A percentile compares a stretch with the other conserved stretches of the same genome.
Evolutionary conservation across 2,329 filamentous ascomycete genomes (phyloP).

Genomic region (Phaeosphaeriaceae sp.): DNA sequence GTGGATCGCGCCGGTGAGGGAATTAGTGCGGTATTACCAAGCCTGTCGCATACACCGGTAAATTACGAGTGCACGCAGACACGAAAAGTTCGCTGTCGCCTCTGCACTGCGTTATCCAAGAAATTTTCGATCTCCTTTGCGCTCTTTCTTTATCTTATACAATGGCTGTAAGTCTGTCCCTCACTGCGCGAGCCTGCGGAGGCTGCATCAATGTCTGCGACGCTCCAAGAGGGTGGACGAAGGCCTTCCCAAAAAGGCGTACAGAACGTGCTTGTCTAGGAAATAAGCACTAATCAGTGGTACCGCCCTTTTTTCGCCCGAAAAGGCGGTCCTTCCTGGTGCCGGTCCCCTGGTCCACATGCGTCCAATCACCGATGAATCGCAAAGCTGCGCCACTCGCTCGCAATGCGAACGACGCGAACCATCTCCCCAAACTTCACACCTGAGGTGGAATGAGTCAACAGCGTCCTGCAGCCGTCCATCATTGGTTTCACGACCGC

Average conservation of each 20-base stretch:
- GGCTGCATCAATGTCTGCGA: background rate
- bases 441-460: background rate
- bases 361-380: background rate
- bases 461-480: background rate
- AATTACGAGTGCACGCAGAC: conserved; percentile 5
- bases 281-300: conserved; percentile 16
- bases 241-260: background rate
- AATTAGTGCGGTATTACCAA: conserved; percentile 14
- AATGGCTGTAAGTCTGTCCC: too few relatives aligned
- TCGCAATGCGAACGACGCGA: background rate
- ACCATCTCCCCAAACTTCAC: background rate
- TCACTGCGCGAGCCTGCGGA: too few relatives aligned
- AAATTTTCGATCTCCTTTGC: too few relatives aligned
- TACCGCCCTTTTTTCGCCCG: conserved; percentile 17
- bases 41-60: background rate
- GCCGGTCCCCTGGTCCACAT: background rate
- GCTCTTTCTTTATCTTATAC: too few relatives aligned
- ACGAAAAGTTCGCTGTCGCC: background rate
- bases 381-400: background rate
- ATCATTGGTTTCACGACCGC: background rate
- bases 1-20: conserved; percentile 22
- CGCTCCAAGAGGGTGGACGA: too few relatives aligned
- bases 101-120: background rate
- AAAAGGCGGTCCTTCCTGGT: background rate
- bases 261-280: background rate